Percentiles rank a stretch among this genome's conserved stretches.
Evolutionary conservation across 441 rosid species (phyloP).

Genomic region (Gossypium gossypioides): DNA sequence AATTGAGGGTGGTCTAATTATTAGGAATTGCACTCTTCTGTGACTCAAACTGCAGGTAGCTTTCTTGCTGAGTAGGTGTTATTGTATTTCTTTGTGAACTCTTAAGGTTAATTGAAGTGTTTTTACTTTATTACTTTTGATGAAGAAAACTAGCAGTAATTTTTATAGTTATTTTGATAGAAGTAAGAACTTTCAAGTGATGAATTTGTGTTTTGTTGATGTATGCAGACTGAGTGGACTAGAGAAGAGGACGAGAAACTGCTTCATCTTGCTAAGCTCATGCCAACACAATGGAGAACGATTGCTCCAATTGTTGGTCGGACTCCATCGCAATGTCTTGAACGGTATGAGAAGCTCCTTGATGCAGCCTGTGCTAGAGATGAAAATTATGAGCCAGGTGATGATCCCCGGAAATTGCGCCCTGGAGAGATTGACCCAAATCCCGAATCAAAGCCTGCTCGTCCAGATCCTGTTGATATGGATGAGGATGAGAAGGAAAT

Average conservation of each 20-base stretch:
- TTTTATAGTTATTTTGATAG: background rate
- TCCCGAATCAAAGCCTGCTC: conserved; percentile 96
- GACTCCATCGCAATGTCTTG: conserved; percentile 95
- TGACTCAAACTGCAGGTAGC: background rate
- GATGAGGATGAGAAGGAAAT: conserved; percentile 99
- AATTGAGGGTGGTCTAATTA: background rate
- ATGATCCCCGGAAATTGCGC: conserved; percentile 85
- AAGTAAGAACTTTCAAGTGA: conserved; percentile 10
- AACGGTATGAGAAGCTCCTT: conserved; percentile 89
- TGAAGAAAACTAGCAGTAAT: background rate
- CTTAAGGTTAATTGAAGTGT: background rate
- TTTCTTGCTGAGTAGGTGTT: background rate
- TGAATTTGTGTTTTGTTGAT: conserved; percentile 9
- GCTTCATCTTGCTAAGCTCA: conserved; percentile 93
- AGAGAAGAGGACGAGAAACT: conserved; percentile 97
- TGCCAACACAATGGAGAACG: conserved; percentile 98
- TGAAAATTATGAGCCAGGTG: conserved; percentile 87
- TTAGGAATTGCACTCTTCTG: background rate
- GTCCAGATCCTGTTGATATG: conserved; percentile 99
- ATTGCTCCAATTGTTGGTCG: conserved; percentile 99
- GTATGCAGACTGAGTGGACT: conserved; percentile 87
- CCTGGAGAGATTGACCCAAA: conserved; percentile 99
- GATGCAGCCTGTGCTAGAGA: conserved; percentile 97
- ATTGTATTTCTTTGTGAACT: background rate
- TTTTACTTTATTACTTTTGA: background rate